Conservation (phyloP, 2,329 filamentous ascomycete genomes). For the Fusarium duplospermum region DNA sequence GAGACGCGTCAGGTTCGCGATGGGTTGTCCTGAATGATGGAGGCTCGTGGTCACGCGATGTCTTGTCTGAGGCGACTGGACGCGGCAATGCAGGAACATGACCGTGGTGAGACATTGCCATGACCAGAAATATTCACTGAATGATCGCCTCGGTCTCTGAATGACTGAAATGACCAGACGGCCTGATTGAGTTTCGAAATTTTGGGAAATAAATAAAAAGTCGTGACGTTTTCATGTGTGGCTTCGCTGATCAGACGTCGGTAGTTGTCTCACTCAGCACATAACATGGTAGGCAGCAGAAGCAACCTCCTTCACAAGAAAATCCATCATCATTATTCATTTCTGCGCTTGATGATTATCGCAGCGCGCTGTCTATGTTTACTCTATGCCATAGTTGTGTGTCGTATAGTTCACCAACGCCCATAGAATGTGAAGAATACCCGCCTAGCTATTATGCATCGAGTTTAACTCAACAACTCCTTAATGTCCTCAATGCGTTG, state of each 20-base stretch:
- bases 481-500: constrained; percentile 94
- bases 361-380: constrained; percentile 14
- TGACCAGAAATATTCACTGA: constrained; percentile 26
- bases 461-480: constrained; percentile 77
- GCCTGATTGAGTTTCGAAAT: constrained; percentile 18
- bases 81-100: constrained; percentile 38
- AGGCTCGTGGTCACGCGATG: constrained; percentile 27
- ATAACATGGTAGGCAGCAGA: constrained; percentile 10
- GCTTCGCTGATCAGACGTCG: constrained; percentile 32
- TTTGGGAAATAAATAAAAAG: constrained; percentile 8
- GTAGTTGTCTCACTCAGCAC: constrained; percentile 14
- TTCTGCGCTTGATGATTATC: constrained; percentile 9
- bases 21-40: constrained; percentile 34
- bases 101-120: constrained; percentile 33
- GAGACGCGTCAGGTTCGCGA: constrained; percentile 38
- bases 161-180: constrained; percentile 23
- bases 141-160: constrained; percentile 21
- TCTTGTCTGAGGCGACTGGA: constrained; percentile 1
- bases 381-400: constrained; percentile 20
- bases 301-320: constrained; percentile 18
- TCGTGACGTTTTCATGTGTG: constrained; percentile 38
- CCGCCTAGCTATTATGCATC: background rate
- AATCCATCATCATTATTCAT: constrained; percentile 20
- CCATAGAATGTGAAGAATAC: constrained; percentile 19
- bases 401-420: constrained; percentile 25